These are phyloP conservation scores for Cornus florida DNA, from an alignment of 148 eudicot species.

Conservation along the genomic window DNA sequence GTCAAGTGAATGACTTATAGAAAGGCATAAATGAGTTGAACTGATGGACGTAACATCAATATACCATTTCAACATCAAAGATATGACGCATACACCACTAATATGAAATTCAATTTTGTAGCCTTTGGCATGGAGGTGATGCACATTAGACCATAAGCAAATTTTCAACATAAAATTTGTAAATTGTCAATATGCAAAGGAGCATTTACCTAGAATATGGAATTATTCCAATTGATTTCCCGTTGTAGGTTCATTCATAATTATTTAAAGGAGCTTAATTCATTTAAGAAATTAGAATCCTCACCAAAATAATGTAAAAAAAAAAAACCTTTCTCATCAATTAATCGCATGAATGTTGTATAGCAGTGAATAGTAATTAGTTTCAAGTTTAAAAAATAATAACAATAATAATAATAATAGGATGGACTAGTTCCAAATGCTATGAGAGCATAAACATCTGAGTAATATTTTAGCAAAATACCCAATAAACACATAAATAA, in stretches of 20 bases:
- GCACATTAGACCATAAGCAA: not conserved
- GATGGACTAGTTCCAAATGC: no score
- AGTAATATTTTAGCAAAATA: no score
- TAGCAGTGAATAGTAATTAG: no score
- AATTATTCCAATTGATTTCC: not conserved
- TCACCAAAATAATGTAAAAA: not conserved
- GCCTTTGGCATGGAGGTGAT: not conserved
- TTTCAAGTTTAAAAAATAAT: no score
- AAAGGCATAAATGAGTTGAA: not conserved
- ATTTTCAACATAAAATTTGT: not conserved
- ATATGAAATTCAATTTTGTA: not conserved
- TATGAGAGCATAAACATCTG: no score
- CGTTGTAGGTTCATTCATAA: not conserved
- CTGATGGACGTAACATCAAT: not conserved
- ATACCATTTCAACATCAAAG: not conserved
- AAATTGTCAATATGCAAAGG: not conserved
- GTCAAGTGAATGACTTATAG: not conserved
- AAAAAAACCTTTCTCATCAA: no score
- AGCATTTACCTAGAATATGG: not conserved
- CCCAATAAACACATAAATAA: no score
- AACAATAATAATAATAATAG: no score
- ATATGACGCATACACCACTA: not conserved
- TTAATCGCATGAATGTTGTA: not conserved
- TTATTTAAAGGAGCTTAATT: no score
- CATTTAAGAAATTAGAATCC: not conserved